Evolutionary conservation across 2,329 filamentous ascomycete genomes (phyloP), one percentile per base, ranked within the genome.

Genomic region (Huntiella omanensis): DNA sequence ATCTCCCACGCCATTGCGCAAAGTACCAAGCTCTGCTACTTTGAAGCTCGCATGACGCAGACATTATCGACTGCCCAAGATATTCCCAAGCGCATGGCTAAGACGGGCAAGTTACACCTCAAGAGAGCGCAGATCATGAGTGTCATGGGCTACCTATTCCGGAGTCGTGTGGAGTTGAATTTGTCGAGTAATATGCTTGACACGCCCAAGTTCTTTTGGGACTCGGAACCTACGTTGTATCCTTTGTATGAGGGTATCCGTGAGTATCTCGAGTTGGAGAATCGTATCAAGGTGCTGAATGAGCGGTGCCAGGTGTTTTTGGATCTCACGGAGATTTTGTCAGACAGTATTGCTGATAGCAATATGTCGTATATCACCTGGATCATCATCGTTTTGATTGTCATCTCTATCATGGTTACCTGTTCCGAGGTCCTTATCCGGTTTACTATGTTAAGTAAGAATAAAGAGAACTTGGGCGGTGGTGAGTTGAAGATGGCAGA

Each of bases 1-100:
- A 98, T 98, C 66, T 92, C 83, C 60, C 91, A 98, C 59, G 91
- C 87, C 34, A 95, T 98, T 54, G 86, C 86, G 1, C 91, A 98
- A 62, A 95, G 87, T 60, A 98, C 91, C 0, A 96, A 95, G 61
- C 67, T 98, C 36, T 91, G 82, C 58, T 85, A 91, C 59, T 98
- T 98, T 56, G 91, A 98, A 60, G 91, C 94, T 62, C 75, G 83
- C 49, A 95, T 98, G 88, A 81, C 82, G 43, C 75, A 84, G 55
- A 95, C 92, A 1, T 95, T 98, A 87, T 67, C 77, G 4, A 81
- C 88, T 54, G 88, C 91, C 2, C 86, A 96, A 61, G 78, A 94
- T 57, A 83, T 98, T 2, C 91, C 91, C 3, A 86, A 88, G 56
- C 75, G 79, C 47, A 69, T 98, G 33, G 91, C 91, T 3, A 69